These are phyloP conservation scores for Ceratocystis variospora DNA, from an alignment of 2,329 filamentous ascomycete genomes.

Conservation along the genomic window DNA sequence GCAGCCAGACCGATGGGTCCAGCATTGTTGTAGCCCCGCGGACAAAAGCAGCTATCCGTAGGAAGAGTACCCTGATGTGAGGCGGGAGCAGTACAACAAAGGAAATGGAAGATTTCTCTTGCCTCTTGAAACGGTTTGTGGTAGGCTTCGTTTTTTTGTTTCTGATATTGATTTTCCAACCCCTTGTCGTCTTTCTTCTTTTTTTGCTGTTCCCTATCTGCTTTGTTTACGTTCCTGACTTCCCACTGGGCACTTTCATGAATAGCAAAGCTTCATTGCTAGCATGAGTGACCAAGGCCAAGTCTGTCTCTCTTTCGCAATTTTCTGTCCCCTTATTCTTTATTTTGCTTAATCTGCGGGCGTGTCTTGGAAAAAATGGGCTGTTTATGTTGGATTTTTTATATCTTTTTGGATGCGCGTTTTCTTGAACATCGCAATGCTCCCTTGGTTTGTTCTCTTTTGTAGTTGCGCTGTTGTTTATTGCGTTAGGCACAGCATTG, in stretches of 20 bases:
- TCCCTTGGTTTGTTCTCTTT: neutral
- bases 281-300: conserved; percentile 1
- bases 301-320: neutral
- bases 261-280: neutral
- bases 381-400: conserved; percentile 9
- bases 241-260: neutral
- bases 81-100: no score
- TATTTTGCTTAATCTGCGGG: conserved; percentile 6
- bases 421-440: neutral
- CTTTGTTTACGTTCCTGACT: conserved; percentile 2
- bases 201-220: neutral
- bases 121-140: neutral
- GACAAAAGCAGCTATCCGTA: conserved; percentile 12
- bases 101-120: neutral
- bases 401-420: conserved; percentile 9
- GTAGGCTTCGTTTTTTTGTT: conserved; percentile 4
- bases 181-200: neutral
- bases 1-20: conserved; percentile 12
- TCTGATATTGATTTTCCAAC: neutral
- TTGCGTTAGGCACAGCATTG: neutral
- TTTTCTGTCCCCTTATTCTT: neutral
- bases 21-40: conserved; percentile 2
- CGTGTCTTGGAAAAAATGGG: neutral
- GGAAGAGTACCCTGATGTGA: conserved; percentile 19
- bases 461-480: neutral